Evolutionary conservation across 2,329 filamentous ascomycete genomes (phyloP).

Genomic region (Fusarium subtropicale): DNA sequence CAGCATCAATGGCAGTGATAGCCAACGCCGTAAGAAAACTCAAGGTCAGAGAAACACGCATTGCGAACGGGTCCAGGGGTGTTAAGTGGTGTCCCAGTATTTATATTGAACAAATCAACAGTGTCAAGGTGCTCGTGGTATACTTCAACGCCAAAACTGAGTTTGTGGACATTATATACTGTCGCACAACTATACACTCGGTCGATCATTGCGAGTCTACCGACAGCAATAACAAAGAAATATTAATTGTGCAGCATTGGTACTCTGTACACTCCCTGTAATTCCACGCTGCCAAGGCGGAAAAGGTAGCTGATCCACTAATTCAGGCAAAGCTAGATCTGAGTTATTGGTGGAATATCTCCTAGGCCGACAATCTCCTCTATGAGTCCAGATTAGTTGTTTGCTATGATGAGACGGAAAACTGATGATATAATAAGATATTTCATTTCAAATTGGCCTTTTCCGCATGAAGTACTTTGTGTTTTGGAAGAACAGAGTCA

Average conservation of each 20-base stretch:
- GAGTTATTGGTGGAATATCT: not conserved
- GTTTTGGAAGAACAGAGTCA: not conserved
- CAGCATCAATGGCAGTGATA: not conserved
- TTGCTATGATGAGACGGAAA: not conserved
- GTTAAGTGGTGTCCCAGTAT: not conserved
- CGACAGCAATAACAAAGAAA: not conserved
- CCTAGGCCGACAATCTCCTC: fast-evolving
- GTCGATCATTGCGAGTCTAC: not conserved
- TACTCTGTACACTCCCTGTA: not conserved
- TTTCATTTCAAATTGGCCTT: not conserved
- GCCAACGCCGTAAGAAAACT: not conserved
- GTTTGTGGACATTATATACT: not conserved
- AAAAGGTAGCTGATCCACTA: not conserved
- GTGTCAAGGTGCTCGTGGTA: not conserved
- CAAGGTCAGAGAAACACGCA: not conserved
- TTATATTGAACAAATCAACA: not conserved
- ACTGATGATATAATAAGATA: not conserved
- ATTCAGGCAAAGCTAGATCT: not conserved
- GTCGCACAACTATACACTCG: not conserved
- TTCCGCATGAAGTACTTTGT: not conserved
- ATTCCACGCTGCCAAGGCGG: not conserved
- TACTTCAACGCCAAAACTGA: not conserved
- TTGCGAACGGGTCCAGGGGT: not conserved
- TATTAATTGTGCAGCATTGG: not conserved
- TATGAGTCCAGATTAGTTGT: not conserved